Percentiles rank a stretch among this genome's conserved stretches.
phyloP scores from a whole-genome alignment of 495 filamentous ascomycete genomes.

The Podospora pseudocomata region DNA sequence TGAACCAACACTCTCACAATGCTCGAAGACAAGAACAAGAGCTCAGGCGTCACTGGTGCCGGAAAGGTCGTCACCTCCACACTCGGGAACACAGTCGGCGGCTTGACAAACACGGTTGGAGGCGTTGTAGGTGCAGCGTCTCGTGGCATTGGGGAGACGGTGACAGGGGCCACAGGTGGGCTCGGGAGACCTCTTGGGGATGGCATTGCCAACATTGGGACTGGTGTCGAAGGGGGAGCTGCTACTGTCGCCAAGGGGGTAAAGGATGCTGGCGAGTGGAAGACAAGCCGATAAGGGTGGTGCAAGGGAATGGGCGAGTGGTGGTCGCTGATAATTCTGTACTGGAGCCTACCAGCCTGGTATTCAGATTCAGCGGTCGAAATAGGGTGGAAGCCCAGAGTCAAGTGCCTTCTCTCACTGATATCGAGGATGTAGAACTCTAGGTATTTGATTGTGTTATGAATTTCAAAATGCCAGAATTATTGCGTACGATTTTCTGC shows the following conservation, averaged over 20 bases:
- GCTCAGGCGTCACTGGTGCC: slow-evolving; percentile 60
- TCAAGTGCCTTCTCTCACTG: too few species aligned
- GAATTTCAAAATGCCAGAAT: too few species aligned
- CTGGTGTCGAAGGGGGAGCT: slow-evolving; percentile 57
- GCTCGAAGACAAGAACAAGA: slow-evolving; percentile 35
- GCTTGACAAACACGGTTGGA: slow-evolving; percentile 61
- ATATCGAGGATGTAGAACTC: too few species aligned
- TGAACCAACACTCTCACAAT: slow-evolving; percentile 10
- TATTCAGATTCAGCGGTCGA: too few species aligned
- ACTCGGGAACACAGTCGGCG: slow-evolving; percentile 50
- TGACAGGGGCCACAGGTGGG: slow-evolving; percentile 54
- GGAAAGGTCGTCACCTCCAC: slow-evolving; percentile 60
- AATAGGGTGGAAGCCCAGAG: too few species aligned
- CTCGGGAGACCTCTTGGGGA: slow-evolving; percentile 64
- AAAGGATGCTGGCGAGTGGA: slow-evolving; percentile 67
- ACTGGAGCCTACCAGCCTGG: too few species aligned
- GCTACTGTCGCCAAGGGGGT: slow-evolving; percentile 57
- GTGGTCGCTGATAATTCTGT: too few species aligned
- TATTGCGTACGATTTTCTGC: too few species aligned
- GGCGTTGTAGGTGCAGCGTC: slow-evolving; percentile 65
- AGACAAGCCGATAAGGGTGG: slow-evolving; percentile 35
- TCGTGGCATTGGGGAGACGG: slow-evolving; percentile 43
- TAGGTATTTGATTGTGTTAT: too few species aligned
- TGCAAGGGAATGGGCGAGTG: too few species aligned
- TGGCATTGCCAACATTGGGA: slow-evolving; percentile 57